Base-by-base conservation (phyloP, 2,329 filamentous ascomycete species). In the Colletotrichum abscissum region DNA sequence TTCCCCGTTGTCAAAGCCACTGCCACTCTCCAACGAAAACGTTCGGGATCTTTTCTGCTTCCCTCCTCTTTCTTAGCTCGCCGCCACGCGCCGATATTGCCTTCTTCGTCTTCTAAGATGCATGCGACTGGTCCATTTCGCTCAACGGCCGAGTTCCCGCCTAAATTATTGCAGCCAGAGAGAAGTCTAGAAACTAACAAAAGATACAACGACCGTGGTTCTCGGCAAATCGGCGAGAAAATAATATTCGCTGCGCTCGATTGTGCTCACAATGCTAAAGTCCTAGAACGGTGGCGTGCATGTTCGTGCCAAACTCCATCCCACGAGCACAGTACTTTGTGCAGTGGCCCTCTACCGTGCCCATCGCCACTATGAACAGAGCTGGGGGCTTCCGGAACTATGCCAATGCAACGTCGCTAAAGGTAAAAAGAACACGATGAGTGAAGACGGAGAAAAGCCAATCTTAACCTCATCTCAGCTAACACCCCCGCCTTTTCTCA, bases 401-500 rank as follows among this genome's bases (percentile, higher is more conserved):
- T 55, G 7, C 19, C 35, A 33, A 55, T 64, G 46, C 62, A 19
- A 26, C 49, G 49, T 30, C 62, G 7, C 49, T 42, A 64, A 56
- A 22, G 22, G 14, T 14, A 64, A 42, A 49, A 42, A 19, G 16
- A 42, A 42, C 16, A 16, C 28, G 5, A 33, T 3, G 19, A 63
- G 28, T n/a, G 7, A 63, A 12, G 7, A 22, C 19, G 30, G 22
- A 30, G 49, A 52, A 64, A 58, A 63, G 69, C 46, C 68, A 67
- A 71, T 71, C 46, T 71, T 46, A 49, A 71, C 68, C 33, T 71
- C 63, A 67, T 62, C 56, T 56, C 56, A 49, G 46, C 63, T 30
- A 49, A 52, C 12, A 56, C 58, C 46, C 38, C 58, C 35, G 69
- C 49, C 35, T 42, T 63, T 63, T 67, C 64, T 28, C 49, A 49